Evolutionary conservation across 2,329 filamentous ascomycete species (phyloP).

Genomic region (Knoxdaviesia capensis): DNA sequence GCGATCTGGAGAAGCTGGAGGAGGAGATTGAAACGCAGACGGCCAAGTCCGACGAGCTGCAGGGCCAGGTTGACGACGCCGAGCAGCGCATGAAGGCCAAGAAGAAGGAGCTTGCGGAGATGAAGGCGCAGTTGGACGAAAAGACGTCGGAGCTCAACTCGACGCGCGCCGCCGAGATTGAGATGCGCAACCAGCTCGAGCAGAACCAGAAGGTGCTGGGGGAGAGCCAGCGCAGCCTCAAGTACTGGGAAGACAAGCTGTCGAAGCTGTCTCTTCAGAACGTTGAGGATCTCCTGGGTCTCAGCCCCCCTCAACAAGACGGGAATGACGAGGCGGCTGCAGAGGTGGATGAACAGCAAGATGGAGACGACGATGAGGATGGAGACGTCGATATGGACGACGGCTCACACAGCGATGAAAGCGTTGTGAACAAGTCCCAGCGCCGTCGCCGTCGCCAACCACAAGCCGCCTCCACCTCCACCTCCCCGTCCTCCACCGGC

Average conservation of each 20-base stretch:
- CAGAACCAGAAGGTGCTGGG: conserved; percentile 77
- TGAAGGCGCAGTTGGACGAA: conserved; percentile 75
- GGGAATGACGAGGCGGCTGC: conserved; percentile 7
- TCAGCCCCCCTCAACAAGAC: conserved; percentile 11
- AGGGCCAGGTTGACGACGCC: conserved; percentile 58
- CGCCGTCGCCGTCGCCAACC: background rate
- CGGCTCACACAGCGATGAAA: conserved; percentile 1
- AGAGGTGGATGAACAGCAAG: conserved; percentile 6
- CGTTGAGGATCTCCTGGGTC: conserved; percentile 43
- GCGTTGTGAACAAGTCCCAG: no score
- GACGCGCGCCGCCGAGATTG: conserved; percentile 76
- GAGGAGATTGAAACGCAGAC: conserved; percentile 61
- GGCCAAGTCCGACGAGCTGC: conserved; percentile 52
- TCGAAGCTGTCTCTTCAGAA: conserved; percentile 69
- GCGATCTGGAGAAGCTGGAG: conserved; percentile 60
- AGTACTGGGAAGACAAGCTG: conserved; percentile 81
- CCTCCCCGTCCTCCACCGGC: conserved; percentile 5
- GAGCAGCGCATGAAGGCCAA: conserved; percentile 58
- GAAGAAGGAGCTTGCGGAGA: conserved; percentile 55
- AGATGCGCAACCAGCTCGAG: conserved; percentile 96
- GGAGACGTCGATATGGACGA: conserved; percentile 11
- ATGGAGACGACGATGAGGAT: conserved; percentile 9
- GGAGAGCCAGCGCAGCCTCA: conserved; percentile 69
- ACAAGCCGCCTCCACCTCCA: background rate
- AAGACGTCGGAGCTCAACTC: conserved; percentile 75